Conservation (phyloP, 495 filamentous ascomycete genomes). For the Cercophora newfieldiana region DNA sequence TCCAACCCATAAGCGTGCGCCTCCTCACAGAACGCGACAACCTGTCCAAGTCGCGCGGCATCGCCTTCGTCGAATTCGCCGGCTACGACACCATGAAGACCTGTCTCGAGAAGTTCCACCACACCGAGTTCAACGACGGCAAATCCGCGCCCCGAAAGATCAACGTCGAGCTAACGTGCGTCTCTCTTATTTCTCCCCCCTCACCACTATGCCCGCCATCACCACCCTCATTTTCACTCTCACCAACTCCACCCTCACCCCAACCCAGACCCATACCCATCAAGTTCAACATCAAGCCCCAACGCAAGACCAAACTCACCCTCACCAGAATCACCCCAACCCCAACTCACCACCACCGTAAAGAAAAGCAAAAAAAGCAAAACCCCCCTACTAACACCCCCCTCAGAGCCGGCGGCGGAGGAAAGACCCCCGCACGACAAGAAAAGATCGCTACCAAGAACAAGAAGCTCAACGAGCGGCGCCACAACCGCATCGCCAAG, state of each 20-base stretch:
- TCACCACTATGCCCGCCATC: background rate
- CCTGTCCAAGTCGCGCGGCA: constrained; percentile 73
- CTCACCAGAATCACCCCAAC: background rate
- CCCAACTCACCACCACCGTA: background rate
- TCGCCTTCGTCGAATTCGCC: constrained; percentile 91
- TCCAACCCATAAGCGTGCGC: constrained; percentile 71
- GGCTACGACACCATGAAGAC: constrained; percentile 91
- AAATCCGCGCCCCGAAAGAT: constrained; percentile 63
- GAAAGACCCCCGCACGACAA: constrained; percentile 67
- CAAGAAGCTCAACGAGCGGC: constrained; percentile 83
- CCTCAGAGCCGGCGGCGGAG: constrained; percentile 73
- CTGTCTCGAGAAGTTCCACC: constrained; percentile 84
- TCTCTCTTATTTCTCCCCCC: constrained; percentile 21
- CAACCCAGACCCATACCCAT: background rate
- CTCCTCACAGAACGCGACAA: constrained; percentile 71
- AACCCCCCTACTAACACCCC: background rate
- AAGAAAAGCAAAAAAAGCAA: background rate
- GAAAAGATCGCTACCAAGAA: constrained; percentile 73
- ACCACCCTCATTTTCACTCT: background rate
- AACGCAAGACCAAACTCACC: background rate
- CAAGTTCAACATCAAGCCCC: background rate
- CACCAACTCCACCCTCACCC: background rate
- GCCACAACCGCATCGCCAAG: constrained; percentile 52
- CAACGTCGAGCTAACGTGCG: constrained; percentile 89
- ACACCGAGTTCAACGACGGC: constrained; percentile 76